Base-by-base conservation (phyloP, 2,329 filamentous ascomycete genomes). In the Aspergillus tanneri region DNA sequence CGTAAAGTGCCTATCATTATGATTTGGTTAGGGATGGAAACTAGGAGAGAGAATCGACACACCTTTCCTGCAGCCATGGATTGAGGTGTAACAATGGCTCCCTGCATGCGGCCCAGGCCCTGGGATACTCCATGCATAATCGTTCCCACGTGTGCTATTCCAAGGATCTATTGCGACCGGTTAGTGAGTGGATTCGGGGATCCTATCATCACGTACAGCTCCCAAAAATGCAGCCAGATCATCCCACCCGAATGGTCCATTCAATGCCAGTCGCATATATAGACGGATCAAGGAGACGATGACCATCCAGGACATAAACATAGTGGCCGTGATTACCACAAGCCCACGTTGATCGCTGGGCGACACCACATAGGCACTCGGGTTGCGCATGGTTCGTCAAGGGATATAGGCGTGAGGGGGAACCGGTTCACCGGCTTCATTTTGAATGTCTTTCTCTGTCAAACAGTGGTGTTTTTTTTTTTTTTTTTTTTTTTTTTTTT, bases 271-370 rank as follows among this genome's bases (percentile, higher is more conserved):
- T 16, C 58, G 53, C 35, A 58, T 62, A 42, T 61, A 61, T 19
- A 59, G 44, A 19, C 56, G 57, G 22, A 56, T 49, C 7, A 58
- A 40, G 6, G 40, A 48, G 12, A 55, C 53, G 11, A 54, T 19
- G 2, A 56, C 41, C 54, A 58, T 60, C 56, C 56, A 59, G n/a
- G 54, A 57, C 56, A 60, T 57, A 23, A 60, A 57, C 7, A 60
- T 22, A 2, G 50, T 54, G 3, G 57, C 47, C 16, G 44, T 41
- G 35, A 60, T 56, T 1, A 54, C 47, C 32, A 59, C 42, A 41
- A 50, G 16, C 11, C 56, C 56, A 19, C 52, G 46, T 24, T 49
- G 50, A 40, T 60, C 54, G 4, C 52, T 56, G 7, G 54, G 30
- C 9, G 48, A 44, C 34, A 59, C 40, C 18, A 37, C 35, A 38